phyloP scores from a whole-genome alignment of 164 flowering plant species.

The Sedum album region DNA sequence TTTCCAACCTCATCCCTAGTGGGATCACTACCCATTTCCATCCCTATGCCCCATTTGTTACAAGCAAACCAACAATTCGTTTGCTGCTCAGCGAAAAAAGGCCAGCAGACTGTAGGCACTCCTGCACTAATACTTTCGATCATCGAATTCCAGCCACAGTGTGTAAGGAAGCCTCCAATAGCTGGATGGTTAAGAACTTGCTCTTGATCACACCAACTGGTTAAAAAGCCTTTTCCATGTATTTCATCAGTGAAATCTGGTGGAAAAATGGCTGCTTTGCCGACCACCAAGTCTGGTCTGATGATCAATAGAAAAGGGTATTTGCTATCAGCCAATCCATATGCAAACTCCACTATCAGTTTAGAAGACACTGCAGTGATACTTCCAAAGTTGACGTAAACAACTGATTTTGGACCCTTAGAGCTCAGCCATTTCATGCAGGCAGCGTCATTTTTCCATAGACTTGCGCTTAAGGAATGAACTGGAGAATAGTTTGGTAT shows the following conservation, averaged over 20 bases:
- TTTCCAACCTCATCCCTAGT: slow-evolving; percentile 2
- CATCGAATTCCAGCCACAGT: slow-evolving; percentile 9
- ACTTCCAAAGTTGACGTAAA: neutral
- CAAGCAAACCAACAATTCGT: slow-evolving; percentile 8
- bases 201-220: slow-evolving; percentile 10
- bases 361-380: neutral
- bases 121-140: slow-evolving; percentile 8
- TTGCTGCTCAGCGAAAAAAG: slow-evolving; percentile 10
- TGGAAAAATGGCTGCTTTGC: neutral
- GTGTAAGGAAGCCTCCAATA: slow-evolving; percentile 9
- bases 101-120: slow-evolving; percentile 11
- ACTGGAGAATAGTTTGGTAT: slow-evolving; percentile 2
- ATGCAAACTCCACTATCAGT: neutral
- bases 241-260: neutral
- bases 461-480: slow-evolving; percentile 19
- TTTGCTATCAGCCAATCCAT: neutral
- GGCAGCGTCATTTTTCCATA: slow-evolving; percentile 35
- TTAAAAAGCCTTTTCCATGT: neutral
- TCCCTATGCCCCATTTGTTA: slow-evolving; percentile 8
- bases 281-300: neutral
- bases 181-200: slow-evolving; percentile 6
- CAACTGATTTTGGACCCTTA: slow-evolving; percentile 8
- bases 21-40: neutral
- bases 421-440: slow-evolving; percentile 33
- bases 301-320: neutral